phyloP scores from a whole-genome alignment of 2,329 filamentous ascomycete genomes.

The Colletotrichum cordylinicola region DNA sequence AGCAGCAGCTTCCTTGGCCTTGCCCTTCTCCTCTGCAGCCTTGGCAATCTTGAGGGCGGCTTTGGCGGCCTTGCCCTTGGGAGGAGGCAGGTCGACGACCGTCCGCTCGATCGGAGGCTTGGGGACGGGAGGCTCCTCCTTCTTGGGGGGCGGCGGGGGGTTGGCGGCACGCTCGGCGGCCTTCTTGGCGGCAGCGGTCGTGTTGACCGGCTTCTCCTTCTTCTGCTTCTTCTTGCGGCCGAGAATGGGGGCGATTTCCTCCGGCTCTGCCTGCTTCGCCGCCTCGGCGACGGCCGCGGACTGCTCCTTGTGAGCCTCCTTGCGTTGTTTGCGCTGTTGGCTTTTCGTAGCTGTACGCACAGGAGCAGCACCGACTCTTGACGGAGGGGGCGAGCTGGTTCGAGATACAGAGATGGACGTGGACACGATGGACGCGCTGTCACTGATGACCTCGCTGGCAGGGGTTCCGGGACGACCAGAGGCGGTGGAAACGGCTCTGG shows the following conservation, averaged over 20 bases:
- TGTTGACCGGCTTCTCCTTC: slow-evolving; percentile 64
- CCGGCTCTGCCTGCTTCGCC: slow-evolving; percentile 56
- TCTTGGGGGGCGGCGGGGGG: slow-evolving; percentile 20
- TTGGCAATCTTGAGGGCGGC: slow-evolving; percentile 24
- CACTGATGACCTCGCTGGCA: slow-evolving; percentile 76
- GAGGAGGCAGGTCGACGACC: slow-evolving; percentile 22
- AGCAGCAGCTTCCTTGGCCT: slow-evolving; percentile 17
- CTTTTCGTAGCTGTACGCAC: slow-evolving; percentile 77
- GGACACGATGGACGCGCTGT: slow-evolving; percentile 77
- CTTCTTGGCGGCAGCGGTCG: slow-evolving; percentile 21
- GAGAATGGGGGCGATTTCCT: slow-evolving; percentile 73
- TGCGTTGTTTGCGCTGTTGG: slow-evolving; percentile 78
- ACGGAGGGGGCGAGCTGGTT: slow-evolving; percentile 72
- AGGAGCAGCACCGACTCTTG: slow-evolving; percentile 69
- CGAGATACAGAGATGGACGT: slow-evolving; percentile 72
- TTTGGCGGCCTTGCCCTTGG: slow-evolving; percentile 26
- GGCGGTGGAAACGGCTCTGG: slow-evolving; percentile 52
- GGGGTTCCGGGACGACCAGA: slow-evolving; percentile 70
- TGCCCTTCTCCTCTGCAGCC: slow-evolving; percentile 17
- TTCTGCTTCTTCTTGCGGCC: slow-evolving; percentile 87
- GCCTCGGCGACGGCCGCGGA: slow-evolving; percentile 57
- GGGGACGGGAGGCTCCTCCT: slow-evolving; percentile 13
- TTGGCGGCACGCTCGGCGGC: slow-evolving; percentile 3
- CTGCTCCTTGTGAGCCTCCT: slow-evolving; percentile 70
- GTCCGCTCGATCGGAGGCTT: slow-evolving; percentile 29